Base-by-base conservation (phyloP, 2,329 filamentous ascomycete species). In the Macrophomina tecta region DNA sequence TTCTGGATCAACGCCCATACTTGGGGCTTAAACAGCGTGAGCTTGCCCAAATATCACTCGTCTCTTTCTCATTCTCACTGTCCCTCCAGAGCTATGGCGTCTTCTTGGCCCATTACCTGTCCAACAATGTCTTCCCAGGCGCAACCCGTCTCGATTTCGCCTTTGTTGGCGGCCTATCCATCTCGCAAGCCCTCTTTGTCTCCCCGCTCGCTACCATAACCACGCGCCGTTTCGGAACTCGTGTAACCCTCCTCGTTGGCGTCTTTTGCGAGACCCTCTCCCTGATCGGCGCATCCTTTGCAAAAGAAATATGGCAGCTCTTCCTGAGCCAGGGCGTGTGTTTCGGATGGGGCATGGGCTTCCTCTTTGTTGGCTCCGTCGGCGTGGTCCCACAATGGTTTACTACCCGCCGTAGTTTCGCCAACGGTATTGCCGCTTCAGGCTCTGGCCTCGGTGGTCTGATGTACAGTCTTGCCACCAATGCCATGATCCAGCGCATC, bases 331-430 rank as follows among this genome's bases (percentile, higher is more conserved):
- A 94, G 74, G 92, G 92, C 4, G 73, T 94, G 2, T 86, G 88
- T 64, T 94, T 94, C 69, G 92, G 92, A n/a, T 76, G 90, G 28
- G 91, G 91, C 3, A 90, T 94, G 85, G 91, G 91, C 0, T 89
- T 94, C 67, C 81, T 90, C 9, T 94, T 93, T 74, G 90, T 91
- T 0, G 86, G 87, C 0, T 87, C 84, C 4, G 89, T 90, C 3
- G 86, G 86, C 40, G 85, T 93, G 11, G 82, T 90, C 0, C 86
- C 90, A 1, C 90, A 93, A 75, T 93, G 90, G 90, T 94, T 94
- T 73, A 86, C 83, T 9, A 88, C 86, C 38, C 84, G 83, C 32
- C 85, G 91, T 1, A 90, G 87, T 34, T 82, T 93, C 14, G 90
- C 91, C 11, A 92, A 91, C 69, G 88, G 90, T 1, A 83, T 91